Evolutionary conservation across 73 alveolate species (phyloP).

Genomic region (Chromera velia): DNA sequence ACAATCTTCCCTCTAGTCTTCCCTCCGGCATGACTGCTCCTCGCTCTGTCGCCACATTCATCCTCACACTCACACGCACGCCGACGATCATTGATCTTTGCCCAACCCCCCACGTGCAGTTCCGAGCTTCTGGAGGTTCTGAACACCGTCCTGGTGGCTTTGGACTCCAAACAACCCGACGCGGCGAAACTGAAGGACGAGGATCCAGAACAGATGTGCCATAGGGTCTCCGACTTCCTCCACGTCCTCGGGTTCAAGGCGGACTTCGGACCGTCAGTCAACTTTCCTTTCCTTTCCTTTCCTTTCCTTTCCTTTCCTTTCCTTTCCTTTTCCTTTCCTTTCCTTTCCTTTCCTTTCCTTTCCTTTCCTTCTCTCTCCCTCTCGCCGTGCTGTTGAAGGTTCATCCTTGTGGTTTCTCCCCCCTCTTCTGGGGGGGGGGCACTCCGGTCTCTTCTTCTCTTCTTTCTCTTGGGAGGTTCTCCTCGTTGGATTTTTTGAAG

Average conservation of each 20-base stretch:
- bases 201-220: constrained; percentile 73
- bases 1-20: too few relatives aligned
- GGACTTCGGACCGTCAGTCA: constrained; percentile 32
- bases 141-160: background rate
- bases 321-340: background rate
- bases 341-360: background rate
- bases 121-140: background rate
- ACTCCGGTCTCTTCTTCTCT: too few relatives aligned
- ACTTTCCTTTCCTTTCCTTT: too few relatives aligned
- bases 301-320: background rate
- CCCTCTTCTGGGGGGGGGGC: too few relatives aligned
- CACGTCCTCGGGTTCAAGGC: constrained; percentile 74
- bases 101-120: background rate
- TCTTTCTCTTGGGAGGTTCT: too few relatives aligned
- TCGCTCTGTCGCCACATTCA: too few relatives aligned
- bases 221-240: constrained; percentile 73
- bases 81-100: background rate
- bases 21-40: too few relatives aligned
- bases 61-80: background rate
- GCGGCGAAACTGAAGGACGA: constrained; percentile 46
- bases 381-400: background rate
- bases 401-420: too few relatives aligned
- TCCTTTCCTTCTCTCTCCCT: background rate
- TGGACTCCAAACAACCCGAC: background rate
- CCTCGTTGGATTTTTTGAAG: too few relatives aligned